phyloP scores from a whole-genome alignment of 768 basidiomycete genomes.

The Rubroboletus satanas region DNA sequence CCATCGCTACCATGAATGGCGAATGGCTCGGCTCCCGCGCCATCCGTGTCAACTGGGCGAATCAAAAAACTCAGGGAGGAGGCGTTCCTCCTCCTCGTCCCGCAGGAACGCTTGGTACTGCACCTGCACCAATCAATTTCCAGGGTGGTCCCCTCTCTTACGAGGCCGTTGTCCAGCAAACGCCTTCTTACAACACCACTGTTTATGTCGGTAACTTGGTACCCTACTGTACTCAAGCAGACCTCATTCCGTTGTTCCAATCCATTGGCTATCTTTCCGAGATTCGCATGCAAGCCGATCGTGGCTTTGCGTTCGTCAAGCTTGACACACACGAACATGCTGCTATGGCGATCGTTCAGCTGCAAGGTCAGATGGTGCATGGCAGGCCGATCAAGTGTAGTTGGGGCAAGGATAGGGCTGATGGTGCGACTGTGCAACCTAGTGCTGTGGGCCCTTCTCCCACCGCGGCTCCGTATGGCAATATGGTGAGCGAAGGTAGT shows the following conservation, averaged over 20 bases:
- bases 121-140: conserved; percentile 89
- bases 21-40: conserved; percentile 98
- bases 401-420: conserved; percentile 95
- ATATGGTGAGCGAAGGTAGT: conserved; percentile 51
- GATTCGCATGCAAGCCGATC: conserved; percentile 98
- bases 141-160: conserved; percentile 85
- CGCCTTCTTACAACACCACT: conserved; percentile 90
- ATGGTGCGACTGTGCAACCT: conserved; percentile 55
- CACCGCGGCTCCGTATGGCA: conserved; percentile 63
- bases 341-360: conserved; percentile 94
- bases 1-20: conserved; percentile 99
- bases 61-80: conserved; percentile 92
- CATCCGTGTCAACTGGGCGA: conserved; percentile 99
- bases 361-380: conserved; percentile 96
- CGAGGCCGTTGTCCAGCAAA: conserved; percentile 91
- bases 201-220: conserved; percentile 99
- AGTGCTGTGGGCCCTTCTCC: conserved; percentile 60
- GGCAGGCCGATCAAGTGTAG: conserved; percentile 97
- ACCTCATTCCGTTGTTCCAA: conserved; percentile 97
- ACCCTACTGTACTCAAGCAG: conserved; percentile 94
- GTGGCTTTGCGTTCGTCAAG: conserved; percentile 98
- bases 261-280: conserved; percentile 98
- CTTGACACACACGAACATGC: conserved; percentile 98
- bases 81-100: conserved; percentile 35
- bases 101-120: conserved; percentile 50